These are phyloP conservation scores for Podila clonocystis DNA, from an alignment of 192 early-diverging fungal genomes.

Conservation along the genomic window DNA sequence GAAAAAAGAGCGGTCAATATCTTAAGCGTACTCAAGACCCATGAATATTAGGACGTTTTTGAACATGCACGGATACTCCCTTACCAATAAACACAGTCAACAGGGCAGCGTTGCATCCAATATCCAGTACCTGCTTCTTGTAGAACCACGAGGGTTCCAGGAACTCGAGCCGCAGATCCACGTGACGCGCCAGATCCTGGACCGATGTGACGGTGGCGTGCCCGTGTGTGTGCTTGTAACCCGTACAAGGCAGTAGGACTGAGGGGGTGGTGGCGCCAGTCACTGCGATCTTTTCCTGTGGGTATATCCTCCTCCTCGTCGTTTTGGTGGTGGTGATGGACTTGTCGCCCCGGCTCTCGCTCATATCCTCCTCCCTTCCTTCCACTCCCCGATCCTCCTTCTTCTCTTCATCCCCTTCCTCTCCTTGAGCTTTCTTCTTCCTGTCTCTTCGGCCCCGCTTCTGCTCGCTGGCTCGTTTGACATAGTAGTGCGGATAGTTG, in stretches of 20 bases:
- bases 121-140: conserved; percentile 72
- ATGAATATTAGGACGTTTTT: not conserved
- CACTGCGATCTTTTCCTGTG: not conserved
- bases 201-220: not conserved
- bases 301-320: not conserved
- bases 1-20: no score
- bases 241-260: not conserved
- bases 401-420: not conserved
- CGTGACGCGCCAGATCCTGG: conserved; percentile 21
- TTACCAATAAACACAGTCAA: conserved; percentile 67
- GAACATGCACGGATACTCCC: not conserved
- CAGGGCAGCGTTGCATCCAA: conserved; percentile 82
- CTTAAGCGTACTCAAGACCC: no score
- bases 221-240: not conserved
- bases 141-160: conserved; percentile 60
- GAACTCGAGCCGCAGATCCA: conserved; percentile 68
- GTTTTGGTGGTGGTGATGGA: not conserved
- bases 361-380: not conserved
- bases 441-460: not conserved
- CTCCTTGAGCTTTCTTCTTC: not conserved
- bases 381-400: not conserved
- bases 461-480: not conserved
- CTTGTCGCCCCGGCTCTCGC: not conserved
- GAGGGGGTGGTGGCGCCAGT: not conserved
- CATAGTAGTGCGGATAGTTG: conserved; percentile 72